phyloP scores from a whole-genome alignment of 1,284 basidiomycete genomes.

The Ustilago cynodontis region DNA sequence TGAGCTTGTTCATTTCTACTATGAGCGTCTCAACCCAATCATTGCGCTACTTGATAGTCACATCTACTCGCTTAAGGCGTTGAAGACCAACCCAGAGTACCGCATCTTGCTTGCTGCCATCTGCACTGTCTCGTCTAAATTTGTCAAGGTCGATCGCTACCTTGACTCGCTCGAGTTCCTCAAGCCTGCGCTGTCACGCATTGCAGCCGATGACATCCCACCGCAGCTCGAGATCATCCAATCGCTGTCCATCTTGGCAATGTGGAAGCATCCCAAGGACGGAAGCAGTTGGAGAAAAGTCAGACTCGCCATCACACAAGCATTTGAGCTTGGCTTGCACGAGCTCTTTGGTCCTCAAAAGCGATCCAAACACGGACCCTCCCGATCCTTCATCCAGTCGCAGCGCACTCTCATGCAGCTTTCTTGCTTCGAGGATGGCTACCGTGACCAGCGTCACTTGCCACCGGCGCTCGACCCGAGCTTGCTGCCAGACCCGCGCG shows the following conservation, averaged over 20 bases:
- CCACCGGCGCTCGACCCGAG: conserved; percentile 53
- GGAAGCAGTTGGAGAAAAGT: conserved; percentile 70
- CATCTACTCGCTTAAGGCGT: conserved; percentile 73
- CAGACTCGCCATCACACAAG: conserved; percentile 67
- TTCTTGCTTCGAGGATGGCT: conserved; percentile 54
- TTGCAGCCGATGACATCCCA: conserved; percentile 76
- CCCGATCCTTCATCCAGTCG: conserved; percentile 48
- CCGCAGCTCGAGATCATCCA: conserved; percentile 83
- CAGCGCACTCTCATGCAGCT: conserved; percentile 50
- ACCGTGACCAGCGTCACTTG: conserved; percentile 51
- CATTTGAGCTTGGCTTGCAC: conserved; percentile 70
- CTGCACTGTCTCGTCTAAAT: conserved; percentile 85
- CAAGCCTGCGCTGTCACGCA: conserved; percentile 78
- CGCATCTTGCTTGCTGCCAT: conserved; percentile 84
- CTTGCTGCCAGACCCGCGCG: conserved; percentile 46
- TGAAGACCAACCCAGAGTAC: conserved; percentile 76
- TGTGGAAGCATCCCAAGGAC: conserved; percentile 78
- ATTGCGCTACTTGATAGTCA: conserved; percentile 69
- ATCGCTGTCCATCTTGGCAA: conserved; percentile 84
- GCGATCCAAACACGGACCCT: conserved; percentile 44
- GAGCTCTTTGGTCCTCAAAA: conserved; percentile 51
- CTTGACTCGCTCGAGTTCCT: conserved; percentile 72
- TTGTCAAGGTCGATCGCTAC: conserved; percentile 77
- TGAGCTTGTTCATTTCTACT: conserved; percentile 48
- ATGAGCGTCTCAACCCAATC: conserved; percentile 56